Evolutionary conservation across 495 filamentous ascomycete genomes (phyloP).

Genomic region (Talaromyces thailandensis): DNA sequence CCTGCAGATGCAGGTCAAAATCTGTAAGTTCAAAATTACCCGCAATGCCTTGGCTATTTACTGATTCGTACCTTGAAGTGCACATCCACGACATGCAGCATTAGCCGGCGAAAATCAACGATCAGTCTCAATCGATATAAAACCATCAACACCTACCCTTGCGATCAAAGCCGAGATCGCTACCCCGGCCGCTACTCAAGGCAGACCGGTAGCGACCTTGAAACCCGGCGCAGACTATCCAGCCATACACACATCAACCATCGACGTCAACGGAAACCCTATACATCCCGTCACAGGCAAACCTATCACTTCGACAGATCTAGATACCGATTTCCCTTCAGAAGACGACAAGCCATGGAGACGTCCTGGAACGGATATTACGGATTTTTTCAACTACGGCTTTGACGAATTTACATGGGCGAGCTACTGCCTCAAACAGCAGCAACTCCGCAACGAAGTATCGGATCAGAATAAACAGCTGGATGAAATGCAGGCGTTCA

Average conservation of each 20-base stretch:
- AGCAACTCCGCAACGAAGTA: slow-evolving; percentile 62
- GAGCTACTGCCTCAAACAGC: slow-evolving; percentile 84
- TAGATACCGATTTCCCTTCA: slow-evolving; percentile 68
- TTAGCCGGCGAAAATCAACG: slow-evolving; percentile 59
- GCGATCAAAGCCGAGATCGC: slow-evolving; percentile 34
- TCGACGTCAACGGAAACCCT: slow-evolving; percentile 80
- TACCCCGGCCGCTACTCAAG: slow-evolving; percentile 28
- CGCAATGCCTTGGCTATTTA: slow-evolving; percentile 9
- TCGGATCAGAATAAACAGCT: slow-evolving; percentile 74
- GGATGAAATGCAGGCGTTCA: slow-evolving; percentile 81
- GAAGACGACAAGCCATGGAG: slow-evolving; percentile 92
- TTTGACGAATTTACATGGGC: slow-evolving; percentile 99
- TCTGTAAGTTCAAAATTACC: slow-evolving; percentile 29
- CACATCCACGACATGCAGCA: slow-evolving; percentile 30
- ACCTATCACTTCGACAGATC: slow-evolving; percentile 60
- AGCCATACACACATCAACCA: slow-evolving; percentile 61
- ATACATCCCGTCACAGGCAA: slow-evolving; percentile 64
- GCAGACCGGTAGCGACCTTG: slow-evolving; percentile 28
- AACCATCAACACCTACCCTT: slow-evolving; percentile 18
- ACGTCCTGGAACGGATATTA: slow-evolving; percentile 87
- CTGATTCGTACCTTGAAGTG: slow-evolving; percentile 37
- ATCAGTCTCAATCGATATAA: slow-evolving; percentile 43
- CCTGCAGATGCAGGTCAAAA: slow-evolving; percentile 60
- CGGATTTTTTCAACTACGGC: slow-evolving; percentile 98
- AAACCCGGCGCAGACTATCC: slow-evolving; percentile 53